These are phyloP conservation scores for Penicillium hesseltinei DNA, from an alignment of 2,329 filamentous ascomycete genomes.

Conservation along the genomic window DNA sequence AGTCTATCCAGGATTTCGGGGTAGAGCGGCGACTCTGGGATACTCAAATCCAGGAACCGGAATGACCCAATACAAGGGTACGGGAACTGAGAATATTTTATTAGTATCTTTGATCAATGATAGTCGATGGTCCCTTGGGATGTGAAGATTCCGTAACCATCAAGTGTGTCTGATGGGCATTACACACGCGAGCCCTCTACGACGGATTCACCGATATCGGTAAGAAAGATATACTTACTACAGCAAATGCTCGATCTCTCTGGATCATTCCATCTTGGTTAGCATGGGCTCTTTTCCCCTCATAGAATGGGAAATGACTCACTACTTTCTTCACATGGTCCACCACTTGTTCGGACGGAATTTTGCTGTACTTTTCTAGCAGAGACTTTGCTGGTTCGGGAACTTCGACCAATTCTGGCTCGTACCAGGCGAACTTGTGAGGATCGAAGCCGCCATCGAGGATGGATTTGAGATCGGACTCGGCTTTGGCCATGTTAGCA, in stretches of 20 bases:
- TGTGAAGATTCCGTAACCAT: neutral
- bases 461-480: slow-evolving; percentile 12
- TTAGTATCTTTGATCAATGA: neutral
- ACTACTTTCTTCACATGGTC: slow-evolving; percentile 22
- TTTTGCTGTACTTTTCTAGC: slow-evolving; percentile 20
- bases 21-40: slow-evolving; percentile 21
- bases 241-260: slow-evolving; percentile 21
- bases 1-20: slow-evolving; percentile 21
- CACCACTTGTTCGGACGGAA: slow-evolving; percentile 12
- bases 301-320: neutral
- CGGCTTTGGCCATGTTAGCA: slow-evolving; percentile 14
- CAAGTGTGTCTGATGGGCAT: neutral
- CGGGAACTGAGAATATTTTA: slow-evolving; percentile 14
- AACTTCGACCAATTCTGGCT: slow-evolving; percentile 10
- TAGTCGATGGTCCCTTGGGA: too few species aligned
- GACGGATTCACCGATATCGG: neutral
- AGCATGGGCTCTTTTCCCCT: neutral
- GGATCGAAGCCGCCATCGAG: slow-evolving; percentile 13
- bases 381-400: slow-evolving; percentile 19
- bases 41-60: slow-evolving; percentile 23
- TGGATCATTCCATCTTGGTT: neutral
- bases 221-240: slow-evolving; percentile 10
- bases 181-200: neutral
- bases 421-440: slow-evolving; percentile 20
- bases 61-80: slow-evolving; percentile 27